A percentile compares a stretch with the other conserved stretches of the same genome.
Evolutionary conservation across 345 rosid genomes (phyloP).

Genomic region (Conringia planisiliqua): DNA sequence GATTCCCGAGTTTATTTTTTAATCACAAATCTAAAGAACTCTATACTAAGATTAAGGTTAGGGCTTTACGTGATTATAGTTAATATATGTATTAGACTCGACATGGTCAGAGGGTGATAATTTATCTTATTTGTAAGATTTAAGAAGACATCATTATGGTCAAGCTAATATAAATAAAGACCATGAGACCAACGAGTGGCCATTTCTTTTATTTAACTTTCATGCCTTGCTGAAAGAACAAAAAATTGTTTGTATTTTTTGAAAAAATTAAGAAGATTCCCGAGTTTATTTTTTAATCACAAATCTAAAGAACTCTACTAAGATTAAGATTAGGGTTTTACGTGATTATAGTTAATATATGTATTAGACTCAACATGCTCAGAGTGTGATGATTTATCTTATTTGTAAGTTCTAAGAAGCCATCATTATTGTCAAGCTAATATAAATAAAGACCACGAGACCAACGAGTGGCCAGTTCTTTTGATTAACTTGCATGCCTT

Average conservation of each 20-base stretch:
- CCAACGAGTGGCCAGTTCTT: too few relatives aligned
- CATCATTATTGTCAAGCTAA: too few relatives aligned
- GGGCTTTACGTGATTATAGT: not conserved
- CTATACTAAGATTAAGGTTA: not conserved
- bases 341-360: too few relatives aligned
- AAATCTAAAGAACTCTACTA: not conserved
- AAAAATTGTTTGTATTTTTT: not conserved
- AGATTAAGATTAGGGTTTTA: not conserved
- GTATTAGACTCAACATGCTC: too few relatives aligned
- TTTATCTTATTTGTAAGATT: not conserved
- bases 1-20: not conserved
- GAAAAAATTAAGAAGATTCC: not conserved
- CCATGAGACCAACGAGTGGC: not conserved
- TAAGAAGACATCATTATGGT: not conserved
- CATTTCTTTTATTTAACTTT: not conserved
- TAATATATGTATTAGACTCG: too few relatives aligned
- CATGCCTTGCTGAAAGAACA: not conserved
- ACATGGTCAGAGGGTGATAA: conserved; percentile 9
- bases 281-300: not conserved
- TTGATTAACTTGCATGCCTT: too few relatives aligned
- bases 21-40: not conserved
- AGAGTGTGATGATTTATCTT: too few relatives aligned
- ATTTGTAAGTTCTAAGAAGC: too few relatives aligned
- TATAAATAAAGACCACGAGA: too few relatives aligned
- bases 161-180: not conserved